Base-by-base conservation (phyloP, 768 basidiomycete species). In the Suillus variegatus region DNA sequence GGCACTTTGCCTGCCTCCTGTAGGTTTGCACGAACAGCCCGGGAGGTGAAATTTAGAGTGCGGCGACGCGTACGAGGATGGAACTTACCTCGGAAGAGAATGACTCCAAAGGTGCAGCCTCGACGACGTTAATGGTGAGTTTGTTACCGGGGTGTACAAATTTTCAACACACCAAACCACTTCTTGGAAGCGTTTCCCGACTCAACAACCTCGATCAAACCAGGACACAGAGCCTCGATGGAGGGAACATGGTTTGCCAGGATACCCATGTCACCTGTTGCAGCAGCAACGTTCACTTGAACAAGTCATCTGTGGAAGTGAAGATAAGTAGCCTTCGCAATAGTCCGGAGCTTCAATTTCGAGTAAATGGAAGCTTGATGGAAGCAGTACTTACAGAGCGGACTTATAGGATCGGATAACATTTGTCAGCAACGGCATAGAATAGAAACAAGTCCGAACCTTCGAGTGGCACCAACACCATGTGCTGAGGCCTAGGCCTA, bases 241-340 rank as follows among this genome's bases (percentile, higher is more conserved):
- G 95, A 92, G 38, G 97, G 91, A 63, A 98, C 95, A 81, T 99
- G 97, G 85, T 97, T 97, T 72, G 96, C 94, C 66, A 99, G 89
- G 72, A 99, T 93, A 84, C 97, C 97, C 95, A 99, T 98, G 80
- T 98, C 96, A 74, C 97, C 97, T 4, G 94, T 90, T 63, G 90
- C 93, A 47, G 95, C 97, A 43, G 95, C 82, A 72, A 98, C 82
- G 82, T 98, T 98, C 71, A 99, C 97, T 79, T 99, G 97, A 22
- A 93, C 88, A 65, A 98, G 28, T 28, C 97, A 78, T 96, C 96
- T 71, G 88, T 78, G 32, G 95, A 95, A 66, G 86, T 88, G 86
- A 89, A 98, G 78, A 99, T 28, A 28, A 28, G 28, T 88, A 63
- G 95, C 83, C 97, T 99, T 73, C 38, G 69, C 63, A 38, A 46